Evolutionary conservation across 805 yeast genomes (phyloP), one percentile per base, ranked within the genome.

Genomic region (Kazachstania kunashirensis): DNA sequence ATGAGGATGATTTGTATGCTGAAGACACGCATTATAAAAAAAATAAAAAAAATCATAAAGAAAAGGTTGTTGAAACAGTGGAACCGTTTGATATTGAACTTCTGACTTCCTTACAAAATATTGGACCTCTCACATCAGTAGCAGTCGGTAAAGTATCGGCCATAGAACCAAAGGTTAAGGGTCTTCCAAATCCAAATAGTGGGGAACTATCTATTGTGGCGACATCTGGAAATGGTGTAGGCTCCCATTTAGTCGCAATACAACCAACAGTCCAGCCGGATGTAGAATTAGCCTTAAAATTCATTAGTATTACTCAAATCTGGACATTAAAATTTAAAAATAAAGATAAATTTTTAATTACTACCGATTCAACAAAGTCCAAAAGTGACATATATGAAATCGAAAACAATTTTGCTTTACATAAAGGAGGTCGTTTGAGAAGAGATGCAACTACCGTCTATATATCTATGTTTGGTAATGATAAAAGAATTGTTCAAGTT

Each of bases 111-210:
- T 52, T 86, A 9, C 49, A 68, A 2, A 82, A 78, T 48, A 66
- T 71, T 45, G 95, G 95, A 0, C 95, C 95, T 0, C 63, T 82
- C 10, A 66, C 82, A 2, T 73, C 77, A 28, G 68, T 86, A 43
- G 68, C 86, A 0, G 47, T 78, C 24, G 95, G 88, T 0, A 66
- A 67, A 33, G 65, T 71, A 19, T 40, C 59, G 11, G 69, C 81
- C 0, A 66, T 73, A 0, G 77, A 74, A 13, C 62, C 63, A 31
- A 69, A 66, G 38, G 63, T 72, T 9, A 72, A 77, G 38, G 84
- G 85, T 31, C 65, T 81, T 20, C 63, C 72, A 0, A 82, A 82
- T 51, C 89, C 94, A 2, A 79, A 77, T 43, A 64, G 57, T 43
- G 66, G 71, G 32, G 92, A 82, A 49, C 62, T 71, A 13, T 80